phyloP scores from a whole-genome alignment of 148 eudicot species.

The Drosera capensis region DNA sequence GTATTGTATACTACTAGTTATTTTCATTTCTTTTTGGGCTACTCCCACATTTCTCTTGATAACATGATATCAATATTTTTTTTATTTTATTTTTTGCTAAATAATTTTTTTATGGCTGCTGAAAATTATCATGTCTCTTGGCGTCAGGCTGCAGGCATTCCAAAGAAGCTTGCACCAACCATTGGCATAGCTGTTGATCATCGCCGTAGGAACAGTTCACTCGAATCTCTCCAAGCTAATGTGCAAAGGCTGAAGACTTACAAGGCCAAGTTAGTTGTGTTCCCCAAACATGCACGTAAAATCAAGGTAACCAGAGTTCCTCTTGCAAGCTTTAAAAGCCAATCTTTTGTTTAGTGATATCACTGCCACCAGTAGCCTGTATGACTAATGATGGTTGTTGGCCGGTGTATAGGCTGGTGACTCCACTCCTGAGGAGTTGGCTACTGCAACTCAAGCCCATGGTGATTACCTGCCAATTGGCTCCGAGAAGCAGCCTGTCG shows the following conservation, averaged over 20 bases:
- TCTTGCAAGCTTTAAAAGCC: no score
- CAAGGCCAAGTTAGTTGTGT: conserved; percentile 77
- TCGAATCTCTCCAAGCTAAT: conserved; percentile 54
- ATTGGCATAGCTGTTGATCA: conserved; percentile 72
- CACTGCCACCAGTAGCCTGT: no score
- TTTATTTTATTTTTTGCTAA: no score
- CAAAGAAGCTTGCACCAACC: conserved; percentile 62
- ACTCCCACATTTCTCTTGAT: no score
- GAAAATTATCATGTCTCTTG: no score
- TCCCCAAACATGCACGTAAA: conserved; percentile 48
- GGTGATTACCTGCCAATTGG: conserved; percentile 32
- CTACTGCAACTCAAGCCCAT: conserved; percentile 48
- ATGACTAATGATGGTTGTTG: no score
- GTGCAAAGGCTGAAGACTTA: conserved; percentile 64
- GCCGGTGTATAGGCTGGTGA: conserved; percentile 33
- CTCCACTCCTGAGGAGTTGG: conserved; percentile 41
- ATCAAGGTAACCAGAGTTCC: conserved; percentile 61
- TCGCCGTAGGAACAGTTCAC: conserved; percentile 53
- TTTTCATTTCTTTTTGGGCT: no score
- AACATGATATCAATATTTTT: no score
- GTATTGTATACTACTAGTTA: no score
- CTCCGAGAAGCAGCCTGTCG: conserved; percentile 28
- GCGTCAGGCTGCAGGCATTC: conserved; percentile 56
- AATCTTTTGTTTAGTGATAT: no score
- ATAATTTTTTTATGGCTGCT: no score